phyloP scores from a whole-genome alignment of 78 protist species.

The Mantamonas sphyraenae region DNA sequence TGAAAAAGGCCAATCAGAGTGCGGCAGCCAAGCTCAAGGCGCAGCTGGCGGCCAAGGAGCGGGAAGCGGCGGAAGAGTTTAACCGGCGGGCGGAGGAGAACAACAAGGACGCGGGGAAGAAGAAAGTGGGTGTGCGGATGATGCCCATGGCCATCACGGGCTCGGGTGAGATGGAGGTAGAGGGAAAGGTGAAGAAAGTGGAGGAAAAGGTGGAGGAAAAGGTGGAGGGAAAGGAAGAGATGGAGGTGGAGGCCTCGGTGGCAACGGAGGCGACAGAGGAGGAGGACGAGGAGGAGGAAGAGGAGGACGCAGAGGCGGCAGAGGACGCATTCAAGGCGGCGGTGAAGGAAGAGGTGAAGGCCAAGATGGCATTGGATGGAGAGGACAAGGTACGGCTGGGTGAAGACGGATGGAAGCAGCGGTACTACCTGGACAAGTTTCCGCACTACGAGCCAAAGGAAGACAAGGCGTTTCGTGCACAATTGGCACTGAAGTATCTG shows the following conservation, averaged over 20 bases:
- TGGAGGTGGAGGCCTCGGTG: too few relatives aligned
- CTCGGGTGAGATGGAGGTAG: too few relatives aligned
- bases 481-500: conserved; percentile 40
- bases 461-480: conserved; percentile 3
- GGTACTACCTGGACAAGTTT: conserved; percentile 77
- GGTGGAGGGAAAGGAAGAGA: too few relatives aligned
- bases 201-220: too few relatives aligned
- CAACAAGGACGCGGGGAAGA: not conserved
- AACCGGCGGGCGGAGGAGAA: not conserved
- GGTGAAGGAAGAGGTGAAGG: not conserved
- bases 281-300: too few relatives aligned
- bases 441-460: not conserved
- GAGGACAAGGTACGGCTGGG: conserved; percentile 43
- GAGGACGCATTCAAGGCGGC: not conserved
- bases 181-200: too few relatives aligned
- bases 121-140: not conserved
- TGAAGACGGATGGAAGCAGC: conserved; percentile 80
- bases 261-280: too few relatives aligned
- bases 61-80: too few relatives aligned
- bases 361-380: not conserved
- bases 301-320: not conserved
- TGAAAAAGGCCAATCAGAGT: not conserved
- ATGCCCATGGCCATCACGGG: too few relatives aligned
- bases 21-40: not conserved
- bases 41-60: too few relatives aligned